Base-by-base conservation (phyloP, 2,329 filamentous ascomycete species). In the Balansia obtecta region DNA sequence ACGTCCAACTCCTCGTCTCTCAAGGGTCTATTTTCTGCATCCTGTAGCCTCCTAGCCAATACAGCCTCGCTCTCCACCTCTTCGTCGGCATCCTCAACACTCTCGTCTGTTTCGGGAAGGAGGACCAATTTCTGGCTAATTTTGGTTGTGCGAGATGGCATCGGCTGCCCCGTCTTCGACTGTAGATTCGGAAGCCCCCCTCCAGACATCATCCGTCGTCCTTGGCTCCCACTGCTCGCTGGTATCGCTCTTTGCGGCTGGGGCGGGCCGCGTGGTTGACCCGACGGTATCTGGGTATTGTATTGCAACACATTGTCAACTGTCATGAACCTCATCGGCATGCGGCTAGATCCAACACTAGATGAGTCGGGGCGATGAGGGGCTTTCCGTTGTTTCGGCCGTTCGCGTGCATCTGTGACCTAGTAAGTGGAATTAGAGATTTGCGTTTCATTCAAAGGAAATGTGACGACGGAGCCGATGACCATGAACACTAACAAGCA, bases 81-180 rank as follows among this genome's bases (percentile, higher is more conserved):
- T 50, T 86, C 85, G 39, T 81, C 76, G 18, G 71, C 68, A 38
- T 71, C 67, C 40, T 66, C 65, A 8, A 80, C 82, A 39, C 80
- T 79, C 8, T 74, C 76, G 3, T 74, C 74, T 1, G 89, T 85
- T 62, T 96, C 91, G 1, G 93, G 93, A 13, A 98, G 76, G 37
- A 97, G 73, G 0, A 98, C 93, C n/a, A 98, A 75, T 69, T 97
- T 97, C 71, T 97, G 88, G 65, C 88, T 95, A 56, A 95, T 85
- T 67, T 97, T 96, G 30, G 88, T 94, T 38, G 89, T 94, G 49
- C 93, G 80, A 6, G 88, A 85, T 0, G 91, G 93, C 57, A 96
- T 69, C 43, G 73, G 76, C 50, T 80, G 75, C 54, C 75, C 76
- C 48, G 71, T 71, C 4, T 74, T 69, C 27, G 67, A 68, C 22